These are phyloP conservation scores for Aspergillus sp. DNA, from an alignment of 2,329 filamentous ascomycete species.

Conservation along the genomic window DNA sequence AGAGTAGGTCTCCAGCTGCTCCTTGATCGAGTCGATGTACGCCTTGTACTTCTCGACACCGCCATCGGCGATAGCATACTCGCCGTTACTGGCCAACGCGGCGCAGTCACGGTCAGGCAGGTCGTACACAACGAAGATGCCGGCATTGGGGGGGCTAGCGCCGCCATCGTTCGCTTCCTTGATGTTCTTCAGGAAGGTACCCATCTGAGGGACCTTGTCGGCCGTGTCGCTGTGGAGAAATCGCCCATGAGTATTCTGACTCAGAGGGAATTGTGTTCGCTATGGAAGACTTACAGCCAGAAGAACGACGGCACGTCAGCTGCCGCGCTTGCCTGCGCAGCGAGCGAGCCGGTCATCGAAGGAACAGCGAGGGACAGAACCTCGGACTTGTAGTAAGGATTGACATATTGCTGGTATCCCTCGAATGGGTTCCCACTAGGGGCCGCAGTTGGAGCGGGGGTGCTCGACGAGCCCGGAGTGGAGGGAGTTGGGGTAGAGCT, in stretches of 20 bases:
- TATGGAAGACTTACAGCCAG: slow-evolving; percentile 47
- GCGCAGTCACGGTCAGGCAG: slow-evolving; percentile 64
- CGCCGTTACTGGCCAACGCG: slow-evolving; percentile 63
- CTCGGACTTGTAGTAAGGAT: slow-evolving; percentile 55
- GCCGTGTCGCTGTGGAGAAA: slow-evolving; percentile 41
- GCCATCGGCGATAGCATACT: slow-evolving; percentile 56
- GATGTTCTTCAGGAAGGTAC: slow-evolving; percentile 49
- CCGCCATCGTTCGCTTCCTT: slow-evolving; percentile 48
- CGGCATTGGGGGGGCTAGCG: slow-evolving; percentile 47
- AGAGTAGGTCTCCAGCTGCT: slow-evolving; percentile 53
- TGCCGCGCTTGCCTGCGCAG: slow-evolving; percentile 49
- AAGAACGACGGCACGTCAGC: slow-evolving; percentile 53
- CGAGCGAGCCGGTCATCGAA: slow-evolving; percentile 54
- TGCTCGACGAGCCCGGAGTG: slow-evolving; percentile 13
- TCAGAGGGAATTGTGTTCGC: not conserved
- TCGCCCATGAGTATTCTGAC: not conserved
- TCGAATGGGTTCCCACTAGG: slow-evolving; percentile 52
- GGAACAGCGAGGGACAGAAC: slow-evolving; percentile 59
- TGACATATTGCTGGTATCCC: slow-evolving; percentile 51
- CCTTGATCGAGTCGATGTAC: slow-evolving; percentile 56
- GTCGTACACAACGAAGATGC: slow-evolving; percentile 62
- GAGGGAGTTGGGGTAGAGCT: slow-evolving; percentile 12
- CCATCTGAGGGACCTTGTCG: slow-evolving; percentile 51
- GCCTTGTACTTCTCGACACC: slow-evolving; percentile 52
- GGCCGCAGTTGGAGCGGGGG: slow-evolving; percentile 16